A percentile compares a stretch with the other conserved stretches of the same genome.
These are phyloP conservation scores for Ganoderma multipileum DNA, from an alignment of 1,284 basidiomycete species.

Conservation along the genomic window DNA sequence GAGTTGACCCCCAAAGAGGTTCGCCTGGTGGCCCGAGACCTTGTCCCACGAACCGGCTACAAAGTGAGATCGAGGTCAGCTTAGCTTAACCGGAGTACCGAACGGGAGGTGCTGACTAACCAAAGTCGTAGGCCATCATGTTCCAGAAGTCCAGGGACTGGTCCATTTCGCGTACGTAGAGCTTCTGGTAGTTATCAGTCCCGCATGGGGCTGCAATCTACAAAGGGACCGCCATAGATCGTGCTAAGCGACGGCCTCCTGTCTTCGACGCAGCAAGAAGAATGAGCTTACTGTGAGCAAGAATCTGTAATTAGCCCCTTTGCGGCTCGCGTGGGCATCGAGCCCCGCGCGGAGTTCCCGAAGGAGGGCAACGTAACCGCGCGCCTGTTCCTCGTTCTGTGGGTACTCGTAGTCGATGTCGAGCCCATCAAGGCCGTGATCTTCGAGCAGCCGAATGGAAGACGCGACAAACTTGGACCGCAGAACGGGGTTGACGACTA, in stretches of 20 bases:
- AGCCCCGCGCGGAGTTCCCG: slow-evolving; percentile 73
- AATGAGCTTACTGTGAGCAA: slow-evolving; percentile 74
- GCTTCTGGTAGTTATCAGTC: slow-evolving; percentile 81
- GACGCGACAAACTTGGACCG: slow-evolving; percentile 82
- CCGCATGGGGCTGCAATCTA: slow-evolving; percentile 95
- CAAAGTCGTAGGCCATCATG: slow-evolving; percentile 91
- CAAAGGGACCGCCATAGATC: not conserved
- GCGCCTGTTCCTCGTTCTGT: slow-evolving; percentile 69
- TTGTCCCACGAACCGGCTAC: slow-evolving; percentile 87
- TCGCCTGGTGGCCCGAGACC: slow-evolving; percentile 88
- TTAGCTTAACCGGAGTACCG: not conserved
- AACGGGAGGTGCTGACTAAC: slow-evolving; percentile 47
- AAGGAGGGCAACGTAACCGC: slow-evolving; percentile 76
- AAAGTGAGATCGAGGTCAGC: not conserved
- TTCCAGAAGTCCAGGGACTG: slow-evolving; percentile 94
- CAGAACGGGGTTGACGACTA: slow-evolving; percentile 67
- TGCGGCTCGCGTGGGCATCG: slow-evolving; percentile 68
- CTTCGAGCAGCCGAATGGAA: slow-evolving; percentile 82
- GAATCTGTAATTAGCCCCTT: slow-evolving; percentile 68
- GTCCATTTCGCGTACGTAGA: slow-evolving; percentile 88
- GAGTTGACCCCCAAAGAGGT: slow-evolving; percentile 74
- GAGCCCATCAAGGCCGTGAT: slow-evolving; percentile 69
- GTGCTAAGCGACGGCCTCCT: slow-evolving; percentile 11
- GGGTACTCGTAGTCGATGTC: slow-evolving; percentile 92
- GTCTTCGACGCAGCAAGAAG: slow-evolving; percentile 12